These are phyloP conservation scores for Ziziphus jujuba DNA, from an alignment of 306 rosid genomes.

Conservation along the genomic window DNA sequence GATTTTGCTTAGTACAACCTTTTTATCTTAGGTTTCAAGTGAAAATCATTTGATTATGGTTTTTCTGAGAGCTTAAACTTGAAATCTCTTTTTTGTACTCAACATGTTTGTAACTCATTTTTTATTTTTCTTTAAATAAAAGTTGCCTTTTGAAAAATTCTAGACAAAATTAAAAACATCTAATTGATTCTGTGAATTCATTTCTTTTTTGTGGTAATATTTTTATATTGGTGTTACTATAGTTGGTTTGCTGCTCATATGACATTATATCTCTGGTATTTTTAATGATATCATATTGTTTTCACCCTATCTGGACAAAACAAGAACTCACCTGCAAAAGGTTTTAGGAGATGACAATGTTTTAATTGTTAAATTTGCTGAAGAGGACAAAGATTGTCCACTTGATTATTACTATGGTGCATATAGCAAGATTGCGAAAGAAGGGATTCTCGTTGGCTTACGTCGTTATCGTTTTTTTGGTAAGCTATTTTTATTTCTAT, in stretches of 20 bases:
- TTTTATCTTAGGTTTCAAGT: too few relatives aligned
- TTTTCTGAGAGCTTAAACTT: too few relatives aligned
- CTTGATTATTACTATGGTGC: constrained; percentile 9
- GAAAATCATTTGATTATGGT: too few relatives aligned
- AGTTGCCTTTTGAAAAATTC: too few relatives aligned
- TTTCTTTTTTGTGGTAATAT: background rate
- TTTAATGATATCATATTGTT: background rate
- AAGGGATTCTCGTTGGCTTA: constrained; percentile 66
- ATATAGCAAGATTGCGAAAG: constrained; percentile 49
- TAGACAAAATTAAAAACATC: too few relatives aligned
- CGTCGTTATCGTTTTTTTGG: constrained; percentile 65
- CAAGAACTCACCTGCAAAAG: constrained; percentile 65
- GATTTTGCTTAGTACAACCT: too few relatives aligned
- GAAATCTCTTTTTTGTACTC: too few relatives aligned
- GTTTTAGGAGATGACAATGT: constrained; percentile 68
- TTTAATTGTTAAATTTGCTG: constrained; percentile 59
- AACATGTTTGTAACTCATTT: too few relatives aligned
- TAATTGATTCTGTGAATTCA: too few relatives aligned
- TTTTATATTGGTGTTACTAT: background rate
- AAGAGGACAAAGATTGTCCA: constrained; percentile 1
- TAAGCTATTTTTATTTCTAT: constrained; percentile 22
- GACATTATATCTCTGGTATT: background rate
- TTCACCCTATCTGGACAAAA: constrained; percentile 44
- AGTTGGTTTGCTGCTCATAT: background rate
- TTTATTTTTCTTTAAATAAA: background rate